Conservation (phyloP, 1,284 basidiomycete genomes). For the Apiotrichum porosum region DNA sequence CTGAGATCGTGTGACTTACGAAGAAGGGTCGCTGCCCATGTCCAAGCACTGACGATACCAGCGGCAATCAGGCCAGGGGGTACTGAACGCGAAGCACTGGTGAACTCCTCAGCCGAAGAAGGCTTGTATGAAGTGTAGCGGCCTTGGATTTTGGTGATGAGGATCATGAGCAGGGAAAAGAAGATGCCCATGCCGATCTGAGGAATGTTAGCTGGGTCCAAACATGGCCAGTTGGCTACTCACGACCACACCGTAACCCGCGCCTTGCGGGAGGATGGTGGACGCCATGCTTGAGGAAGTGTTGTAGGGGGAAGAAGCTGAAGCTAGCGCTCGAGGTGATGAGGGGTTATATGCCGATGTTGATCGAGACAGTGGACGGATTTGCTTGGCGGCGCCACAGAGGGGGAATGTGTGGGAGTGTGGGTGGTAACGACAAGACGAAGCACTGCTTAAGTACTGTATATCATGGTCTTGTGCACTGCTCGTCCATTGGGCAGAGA, state of each 20-base stretch:
- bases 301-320: neutral
- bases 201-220: neutral
- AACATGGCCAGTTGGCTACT: slow-evolving; percentile 43
- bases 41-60: slow-evolving; percentile 67
- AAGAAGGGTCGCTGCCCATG: slow-evolving; percentile 55
- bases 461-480: no score
- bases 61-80: slow-evolving; percentile 86
- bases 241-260: slow-evolving; percentile 76
- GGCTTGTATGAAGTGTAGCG: slow-evolving; percentile 40
- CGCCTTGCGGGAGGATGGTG: slow-evolving; percentile 52
- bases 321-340: no score
- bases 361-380: no score
- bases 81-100: slow-evolving; percentile 62
- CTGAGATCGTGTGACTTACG: no score
- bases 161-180: slow-evolving; percentile 69
- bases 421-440: no score
- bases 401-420: no score
- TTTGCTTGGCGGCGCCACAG: no score
- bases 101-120: slow-evolving; percentile 65
- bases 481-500: no score
- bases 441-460: no score
- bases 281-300: slow-evolving; percentile 2
- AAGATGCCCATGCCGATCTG: slow-evolving; percentile 68
- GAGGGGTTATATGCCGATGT: no score
- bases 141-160: slow-evolving; percentile 38